Percentiles rank a stretch among this genome's conserved stretches.
phyloP scores from a whole-genome alignment of 306 rosid genomes.

The Parietaria judaica region DNA sequence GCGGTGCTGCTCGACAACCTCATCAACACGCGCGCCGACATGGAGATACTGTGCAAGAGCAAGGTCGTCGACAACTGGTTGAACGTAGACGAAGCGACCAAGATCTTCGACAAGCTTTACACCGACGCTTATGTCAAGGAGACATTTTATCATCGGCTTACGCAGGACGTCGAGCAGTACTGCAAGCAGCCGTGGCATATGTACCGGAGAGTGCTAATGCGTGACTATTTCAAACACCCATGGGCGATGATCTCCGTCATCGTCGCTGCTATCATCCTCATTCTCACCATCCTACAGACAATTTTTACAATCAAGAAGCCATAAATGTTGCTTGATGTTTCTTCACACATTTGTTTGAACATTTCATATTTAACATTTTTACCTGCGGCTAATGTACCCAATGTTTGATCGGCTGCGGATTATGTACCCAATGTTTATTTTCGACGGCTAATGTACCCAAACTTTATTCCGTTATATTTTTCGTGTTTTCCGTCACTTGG shows the following conservation, averaged over 20 bases:
- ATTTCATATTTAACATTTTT: too few relatives aligned
- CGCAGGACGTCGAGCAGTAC: neutral
- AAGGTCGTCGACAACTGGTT: neutral
- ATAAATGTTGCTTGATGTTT: too few relatives aligned
- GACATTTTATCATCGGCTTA: neutral
- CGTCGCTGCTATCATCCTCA: neutral
- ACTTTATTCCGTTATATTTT: too few relatives aligned
- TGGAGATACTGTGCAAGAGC: conserved; percentile 6
- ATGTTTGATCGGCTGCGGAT: too few relatives aligned
- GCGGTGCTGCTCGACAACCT: conserved; percentile 15
- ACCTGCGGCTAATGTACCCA: too few relatives aligned
- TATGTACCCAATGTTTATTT: too few relatives aligned
- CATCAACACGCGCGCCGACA: neutral
- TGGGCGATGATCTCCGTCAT: conserved; percentile 5
- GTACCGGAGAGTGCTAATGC: conserved; percentile 3
- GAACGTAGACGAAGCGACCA: conserved; percentile 6
- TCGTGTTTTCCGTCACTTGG: too few relatives aligned
- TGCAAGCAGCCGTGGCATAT: neutral
- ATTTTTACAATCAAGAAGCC: neutral
- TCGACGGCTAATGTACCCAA: too few relatives aligned
- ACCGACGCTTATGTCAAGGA: neutral
- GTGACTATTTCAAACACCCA: neutral
- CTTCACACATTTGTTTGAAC: too few relatives aligned
- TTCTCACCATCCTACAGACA: conserved; percentile 5
- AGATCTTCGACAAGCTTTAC: conserved; percentile 13